Percentiles rank a stretch among this genome's conserved stretches.
Evolutionary conservation across 345 rosid species (phyloP).

Genomic region (Anastatica hierochuntica): DNA sequence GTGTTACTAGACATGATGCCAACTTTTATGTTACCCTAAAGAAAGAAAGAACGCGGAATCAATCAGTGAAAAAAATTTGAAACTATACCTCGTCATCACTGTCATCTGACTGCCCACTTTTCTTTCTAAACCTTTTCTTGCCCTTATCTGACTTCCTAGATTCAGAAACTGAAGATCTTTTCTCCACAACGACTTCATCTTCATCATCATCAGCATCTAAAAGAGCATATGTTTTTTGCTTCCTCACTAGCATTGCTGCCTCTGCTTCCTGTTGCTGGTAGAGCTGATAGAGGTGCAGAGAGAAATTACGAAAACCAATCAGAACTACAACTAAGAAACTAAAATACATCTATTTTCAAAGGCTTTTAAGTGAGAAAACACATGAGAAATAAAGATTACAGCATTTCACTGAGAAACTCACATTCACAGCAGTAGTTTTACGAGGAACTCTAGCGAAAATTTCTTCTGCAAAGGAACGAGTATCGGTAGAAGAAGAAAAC

Average conservation of each 20-base stretch:
- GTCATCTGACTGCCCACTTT: constrained; percentile 56
- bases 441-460: constrained; percentile 51
- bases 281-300: constrained; percentile 29
- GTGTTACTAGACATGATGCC: constrained; percentile 11
- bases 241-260: constrained; percentile 68
- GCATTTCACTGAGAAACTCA: constrained; percentile 27
- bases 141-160: constrained; percentile 34
- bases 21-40: constrained; percentile 16
- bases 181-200: constrained; percentile 18
- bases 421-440: constrained; percentile 37
- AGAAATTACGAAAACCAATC: background rate
- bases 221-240: constrained; percentile 54
- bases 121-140: constrained; percentile 80
- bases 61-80: constrained; percentile 18
- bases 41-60: constrained; percentile 14
- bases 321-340: background rate
- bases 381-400: background rate
- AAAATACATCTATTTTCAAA: background rate
- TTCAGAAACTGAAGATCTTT: constrained; percentile 33
- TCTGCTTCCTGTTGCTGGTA: constrained; percentile 82
- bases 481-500: constrained; percentile 41
- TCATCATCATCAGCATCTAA: constrained; percentile 72
- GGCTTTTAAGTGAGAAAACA: background rate
- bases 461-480: constrained; percentile 47
- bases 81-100: constrained; percentile 58